Percentiles rank a stretch among this genome's conserved stretches.
Conservation (phyloP, 495 filamentous ascomycete genomes). For the Mytilinidion resinicola region DNA sequence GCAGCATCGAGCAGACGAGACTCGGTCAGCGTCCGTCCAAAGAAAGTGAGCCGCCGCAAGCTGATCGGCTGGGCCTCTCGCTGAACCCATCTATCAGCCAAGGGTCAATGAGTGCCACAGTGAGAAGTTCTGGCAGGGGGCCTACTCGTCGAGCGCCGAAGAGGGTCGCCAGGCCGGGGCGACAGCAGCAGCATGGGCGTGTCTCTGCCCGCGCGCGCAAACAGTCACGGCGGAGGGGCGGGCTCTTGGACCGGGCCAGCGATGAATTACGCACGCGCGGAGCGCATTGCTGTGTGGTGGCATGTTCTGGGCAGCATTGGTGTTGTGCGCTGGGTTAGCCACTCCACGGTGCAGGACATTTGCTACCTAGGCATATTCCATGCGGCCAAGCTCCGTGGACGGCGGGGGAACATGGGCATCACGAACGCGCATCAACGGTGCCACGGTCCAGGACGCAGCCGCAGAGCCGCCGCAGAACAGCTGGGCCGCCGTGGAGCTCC, state of each 20-base stretch:
- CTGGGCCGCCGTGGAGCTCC: too few relatives aligned
- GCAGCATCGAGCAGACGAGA: conserved; percentile 83
- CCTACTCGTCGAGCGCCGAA: conserved; percentile 82
- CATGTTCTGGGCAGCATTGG: background rate
- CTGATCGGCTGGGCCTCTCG: conserved; percentile 81
- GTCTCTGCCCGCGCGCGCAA: background rate
- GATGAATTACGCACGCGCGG: background rate
- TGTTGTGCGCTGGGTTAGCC: too few relatives aligned
- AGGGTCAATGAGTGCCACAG: conserved; percentile 19
- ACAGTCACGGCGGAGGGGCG: conserved; percentile 7
- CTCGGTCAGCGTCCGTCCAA: conserved; percentile 85
- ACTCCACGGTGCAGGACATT: too few relatives aligned
- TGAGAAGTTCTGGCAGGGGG: background rate
- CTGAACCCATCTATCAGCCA: conserved; percentile 65
- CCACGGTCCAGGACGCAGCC: too few relatives aligned
- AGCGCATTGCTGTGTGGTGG: background rate
- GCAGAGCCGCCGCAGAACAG: too few relatives aligned
- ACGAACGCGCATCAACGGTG: too few relatives aligned
- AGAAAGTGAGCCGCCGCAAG: conserved; percentile 89
- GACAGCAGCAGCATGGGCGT: background rate
- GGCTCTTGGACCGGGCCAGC: background rate
- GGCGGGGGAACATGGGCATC: too few relatives aligned
- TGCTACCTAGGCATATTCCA: too few relatives aligned
- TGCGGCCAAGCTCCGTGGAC: too few relatives aligned
- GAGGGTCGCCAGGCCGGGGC: conserved; percentile 71